Base-by-base conservation (phyloP, 2,329 filamentous ascomycete genomes). In the Aspergillus fischeri region DNA sequence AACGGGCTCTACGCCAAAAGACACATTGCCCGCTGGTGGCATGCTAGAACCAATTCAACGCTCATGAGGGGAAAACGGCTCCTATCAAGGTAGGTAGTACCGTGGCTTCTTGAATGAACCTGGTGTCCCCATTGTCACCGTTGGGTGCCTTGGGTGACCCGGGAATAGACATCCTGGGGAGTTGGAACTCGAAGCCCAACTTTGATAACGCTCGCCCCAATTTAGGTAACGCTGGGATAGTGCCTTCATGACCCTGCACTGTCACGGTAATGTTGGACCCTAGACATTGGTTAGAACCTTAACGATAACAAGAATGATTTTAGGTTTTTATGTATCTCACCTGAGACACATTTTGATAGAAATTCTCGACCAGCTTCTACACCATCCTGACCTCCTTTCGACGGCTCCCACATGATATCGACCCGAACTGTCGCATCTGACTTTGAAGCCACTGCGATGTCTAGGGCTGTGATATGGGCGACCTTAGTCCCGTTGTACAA, bases 321-420 rank as follows among this genome's bases (percentile, higher is more conserved):
- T 1, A 21, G 25, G 17, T 21, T 29, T 3, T 3, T 6, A 5
- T 29, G 21, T 24, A n/a, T 61, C 72, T 50, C 68, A 83, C 83
- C 92, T 3, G 92, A 97, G 10, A 97, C 79, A 67, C 94, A 97
- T 65, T 90, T 86, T 2, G 91, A 96, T 9, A 97, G 75, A 21
- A 97, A 77, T 49, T 92, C 83, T 53, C 85, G 82, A 1, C 90
- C 92, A 60, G 87, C 80, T 28, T 78, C 72, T 47, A 80, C 80
- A 2, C 85, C 89, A 53, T 80, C 70, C n/a, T 79, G 65, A 9
- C 90, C 91, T 41, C 86, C 84, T 58, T 72, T 81, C 3, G 79
- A 73, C 0, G 92, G 92, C 62, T 90, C 84, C 91, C 92, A 97
- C 0, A 83, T 80, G 0, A 87, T 88, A 25, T 82, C 82, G 17